Conservation (phyloP, 306 rosid species). For the Carpinus fangiana region DNA sequence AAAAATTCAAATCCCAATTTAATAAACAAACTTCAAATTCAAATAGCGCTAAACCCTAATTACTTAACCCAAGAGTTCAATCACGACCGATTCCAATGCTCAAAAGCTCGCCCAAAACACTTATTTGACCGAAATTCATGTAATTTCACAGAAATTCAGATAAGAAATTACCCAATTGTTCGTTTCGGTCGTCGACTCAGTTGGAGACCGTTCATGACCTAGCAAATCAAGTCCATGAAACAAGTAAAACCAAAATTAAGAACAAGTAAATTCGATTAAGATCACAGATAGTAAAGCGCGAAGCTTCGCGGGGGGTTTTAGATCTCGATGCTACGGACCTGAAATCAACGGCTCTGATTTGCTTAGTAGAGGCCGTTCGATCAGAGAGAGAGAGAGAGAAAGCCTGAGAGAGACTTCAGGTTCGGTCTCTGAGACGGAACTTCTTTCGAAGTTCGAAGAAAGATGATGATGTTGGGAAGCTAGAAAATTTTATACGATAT, state of each 20-base stretch:
- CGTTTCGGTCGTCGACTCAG: neutral
- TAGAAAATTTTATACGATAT: neutral
- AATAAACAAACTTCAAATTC: neutral
- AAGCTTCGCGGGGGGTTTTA: neutral
- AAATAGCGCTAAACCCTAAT: neutral
- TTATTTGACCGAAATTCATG: neutral
- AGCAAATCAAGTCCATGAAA: constrained; percentile 6
- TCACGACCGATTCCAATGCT: neutral
- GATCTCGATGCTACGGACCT: neutral
- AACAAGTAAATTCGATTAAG: neutral
- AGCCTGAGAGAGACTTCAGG: neutral
- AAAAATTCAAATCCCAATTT: neutral
- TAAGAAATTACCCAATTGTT: constrained; percentile 1
- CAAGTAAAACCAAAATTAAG: neutral
- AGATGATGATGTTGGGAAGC: neutral
- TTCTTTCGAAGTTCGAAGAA: neutral
- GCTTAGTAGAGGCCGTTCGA: neutral
- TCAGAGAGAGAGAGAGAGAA: neutral
- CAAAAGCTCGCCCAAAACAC: neutral
- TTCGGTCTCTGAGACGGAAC: neutral
- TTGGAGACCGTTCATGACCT: constrained; percentile 11
- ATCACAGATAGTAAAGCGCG: neutral
- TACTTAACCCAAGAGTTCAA: neutral
- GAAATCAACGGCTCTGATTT: neutral
- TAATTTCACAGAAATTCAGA: constrained; percentile 8